These are phyloP conservation scores for Termitomyces sp. DNA, from an alignment of 768 basidiomycete genomes.

Conservation along the genomic window DNA sequence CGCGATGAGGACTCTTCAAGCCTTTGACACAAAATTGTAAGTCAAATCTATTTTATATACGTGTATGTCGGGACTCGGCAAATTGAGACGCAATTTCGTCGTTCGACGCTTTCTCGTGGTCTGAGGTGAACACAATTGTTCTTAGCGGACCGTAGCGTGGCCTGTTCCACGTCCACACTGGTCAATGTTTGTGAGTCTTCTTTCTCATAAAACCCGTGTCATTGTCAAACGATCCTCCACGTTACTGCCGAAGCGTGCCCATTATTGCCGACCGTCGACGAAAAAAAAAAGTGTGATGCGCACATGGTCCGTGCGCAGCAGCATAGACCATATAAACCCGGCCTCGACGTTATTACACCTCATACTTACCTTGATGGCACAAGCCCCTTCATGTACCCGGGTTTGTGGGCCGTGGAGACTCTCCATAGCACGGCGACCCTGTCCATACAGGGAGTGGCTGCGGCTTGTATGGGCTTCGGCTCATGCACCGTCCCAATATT, in stretches of 20 bases:
- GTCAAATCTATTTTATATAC: neutral
- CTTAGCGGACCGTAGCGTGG: too few species aligned
- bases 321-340: neutral
- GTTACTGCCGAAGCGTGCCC: neutral
- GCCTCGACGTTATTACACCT: slow-evolving; percentile 14
- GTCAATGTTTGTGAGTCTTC: too few species aligned
- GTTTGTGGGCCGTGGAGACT: slow-evolving; percentile 55
- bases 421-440: slow-evolving; percentile 74
- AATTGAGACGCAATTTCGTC: neutral
- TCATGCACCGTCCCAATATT: slow-evolving; percentile 62
- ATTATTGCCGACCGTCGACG: neutral
- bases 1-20: too few species aligned
- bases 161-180: too few species aligned
- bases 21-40: neutral
- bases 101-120: too few species aligned
- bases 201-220: too few species aligned
- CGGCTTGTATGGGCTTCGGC: slow-evolving; percentile 60
- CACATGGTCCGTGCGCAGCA: neutral
- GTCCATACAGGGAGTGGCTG: slow-evolving; percentile 58
- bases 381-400: slow-evolving; percentile 53
- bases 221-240: too few species aligned
- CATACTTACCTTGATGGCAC: slow-evolving; percentile 71
- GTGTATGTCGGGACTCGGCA: neutral
- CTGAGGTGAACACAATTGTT: too few species aligned
- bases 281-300: neutral